Evolutionary conservation across 352 stramenopile genomes (phyloP).

Genomic region (Globisporangium emineosum): DNA sequence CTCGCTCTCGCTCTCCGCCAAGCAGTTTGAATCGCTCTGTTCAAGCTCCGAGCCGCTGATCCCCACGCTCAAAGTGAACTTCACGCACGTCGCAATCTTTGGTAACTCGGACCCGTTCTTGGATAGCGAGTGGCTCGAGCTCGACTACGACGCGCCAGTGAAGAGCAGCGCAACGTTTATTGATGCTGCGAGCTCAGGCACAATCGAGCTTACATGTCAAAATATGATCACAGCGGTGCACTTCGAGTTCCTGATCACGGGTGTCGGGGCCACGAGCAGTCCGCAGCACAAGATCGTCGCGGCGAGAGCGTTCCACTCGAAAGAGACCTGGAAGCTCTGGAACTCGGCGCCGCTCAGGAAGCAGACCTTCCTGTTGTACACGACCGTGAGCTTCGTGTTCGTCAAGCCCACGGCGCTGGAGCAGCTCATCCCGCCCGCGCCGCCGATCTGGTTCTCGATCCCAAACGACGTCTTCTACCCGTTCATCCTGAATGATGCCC

Average conservation of each 20-base stretch:
- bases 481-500: slow-evolving; percentile 29
- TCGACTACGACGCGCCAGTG: slow-evolving; percentile 36
- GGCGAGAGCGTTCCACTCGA: slow-evolving; percentile 28
- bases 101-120: slow-evolving; percentile 44
- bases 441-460: slow-evolving; percentile 53
- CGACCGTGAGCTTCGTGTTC: slow-evolving; percentile 32
- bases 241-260: slow-evolving; percentile 41
- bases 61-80: slow-evolving; percentile 27
- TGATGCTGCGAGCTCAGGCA: slow-evolving; percentile 18
- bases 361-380: slow-evolving; percentile 29
- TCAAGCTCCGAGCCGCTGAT: slow-evolving; percentile 17
- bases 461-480: slow-evolving; percentile 51
- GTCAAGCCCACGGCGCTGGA: slow-evolving; percentile 22
- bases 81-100: slow-evolving; percentile 37
- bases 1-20: slow-evolving; percentile 27
- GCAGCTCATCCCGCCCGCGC: slow-evolving; percentile 32
- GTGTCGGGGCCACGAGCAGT: slow-evolving; percentile 24
- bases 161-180: slow-evolving; percentile 20
- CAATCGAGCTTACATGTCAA: slow-evolving; percentile 27
- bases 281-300: slow-evolving; percentile 47
- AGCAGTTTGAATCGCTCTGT: slow-evolving; percentile 30
- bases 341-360: slow-evolving; percentile 11
- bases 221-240: slow-evolving; percentile 27
- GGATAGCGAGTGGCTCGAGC: slow-evolving; percentile 29
- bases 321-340: slow-evolving; percentile 38